Conservation (phyloP, 495 filamentous ascomycete species). For the Xylaria longipes region DNA sequence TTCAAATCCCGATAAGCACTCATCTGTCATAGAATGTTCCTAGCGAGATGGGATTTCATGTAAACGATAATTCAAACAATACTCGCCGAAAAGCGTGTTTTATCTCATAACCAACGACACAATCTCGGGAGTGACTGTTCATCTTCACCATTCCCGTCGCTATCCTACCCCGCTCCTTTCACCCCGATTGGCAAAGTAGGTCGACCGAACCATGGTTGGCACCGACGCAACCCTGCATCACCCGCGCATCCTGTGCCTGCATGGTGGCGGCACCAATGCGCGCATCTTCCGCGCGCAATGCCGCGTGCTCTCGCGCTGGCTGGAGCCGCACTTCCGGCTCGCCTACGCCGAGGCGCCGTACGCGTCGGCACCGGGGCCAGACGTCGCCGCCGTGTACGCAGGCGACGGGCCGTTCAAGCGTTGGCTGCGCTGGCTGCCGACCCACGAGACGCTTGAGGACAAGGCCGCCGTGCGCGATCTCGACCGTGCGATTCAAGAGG, state of each 20-base stretch:
- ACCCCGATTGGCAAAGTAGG: background rate
- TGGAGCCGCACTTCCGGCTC: constrained; percentile 61
- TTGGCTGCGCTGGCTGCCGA: constrained; percentile 63
- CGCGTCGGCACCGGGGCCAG: constrained; percentile 55
- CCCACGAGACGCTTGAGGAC: constrained; percentile 52
- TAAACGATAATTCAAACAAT: background rate
- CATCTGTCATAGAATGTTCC: background rate
- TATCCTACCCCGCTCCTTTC: background rate
- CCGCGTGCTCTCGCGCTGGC: constrained; percentile 54
- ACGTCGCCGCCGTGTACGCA: constrained; percentile 59
- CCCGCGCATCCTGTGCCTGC: constrained; percentile 71
- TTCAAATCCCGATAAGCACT: background rate
- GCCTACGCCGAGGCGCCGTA: constrained; percentile 67
- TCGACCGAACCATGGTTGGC: constrained; percentile 25
- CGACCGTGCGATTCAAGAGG: constrained; percentile 45
- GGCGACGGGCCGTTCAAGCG: constrained; percentile 63
- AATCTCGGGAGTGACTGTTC: background rate
- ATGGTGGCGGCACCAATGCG: constrained; percentile 69
- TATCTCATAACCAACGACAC: background rate
- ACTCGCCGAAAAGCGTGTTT: background rate
- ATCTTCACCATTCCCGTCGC: background rate
- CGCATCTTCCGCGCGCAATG: constrained; percentile 66
- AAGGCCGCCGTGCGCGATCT: constrained; percentile 31
- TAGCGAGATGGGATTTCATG: background rate
- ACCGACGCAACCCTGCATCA: constrained; percentile 44